phyloP scores from a whole-genome alignment of 768 basidiomycete species.

The Tylopilus sp. region DNA sequence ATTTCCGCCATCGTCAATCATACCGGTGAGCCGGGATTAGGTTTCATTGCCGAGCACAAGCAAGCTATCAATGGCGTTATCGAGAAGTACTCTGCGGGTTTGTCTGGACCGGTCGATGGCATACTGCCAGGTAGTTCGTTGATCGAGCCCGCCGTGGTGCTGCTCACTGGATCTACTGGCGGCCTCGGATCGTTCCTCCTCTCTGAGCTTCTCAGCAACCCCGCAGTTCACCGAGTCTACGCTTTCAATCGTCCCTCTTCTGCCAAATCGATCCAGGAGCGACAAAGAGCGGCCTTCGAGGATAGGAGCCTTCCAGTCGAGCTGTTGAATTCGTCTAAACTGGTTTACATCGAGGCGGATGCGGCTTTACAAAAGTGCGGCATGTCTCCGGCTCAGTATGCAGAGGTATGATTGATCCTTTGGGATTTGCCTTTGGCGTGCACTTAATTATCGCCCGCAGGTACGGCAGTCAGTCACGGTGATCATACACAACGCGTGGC shows the following conservation, averaged over 20 bases:
- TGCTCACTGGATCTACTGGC: conserved; percentile 41
- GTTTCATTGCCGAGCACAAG: conserved; percentile 10
- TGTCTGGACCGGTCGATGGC: conserved; percentile 13
- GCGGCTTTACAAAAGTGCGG: conserved; percentile 28
- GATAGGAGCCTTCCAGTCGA: conserved; percentile 30
- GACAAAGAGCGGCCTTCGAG: conserved; percentile 29
- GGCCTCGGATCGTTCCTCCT: conserved; percentile 39
- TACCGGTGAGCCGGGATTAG: not conserved
- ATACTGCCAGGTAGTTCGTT: conserved; percentile 3
- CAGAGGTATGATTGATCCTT: conserved; percentile 16
- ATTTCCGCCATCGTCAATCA: conserved; percentile 8
- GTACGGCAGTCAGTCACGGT: conserved; percentile 31
- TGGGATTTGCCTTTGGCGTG: not conserved
- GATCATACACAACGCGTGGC: conserved; percentile 44
- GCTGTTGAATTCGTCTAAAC: conserved; percentile 29
- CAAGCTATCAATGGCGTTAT: conserved; percentile 37
- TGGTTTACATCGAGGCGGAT: conserved; percentile 36
- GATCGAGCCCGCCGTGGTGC: conserved; percentile 23
- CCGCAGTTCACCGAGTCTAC: conserved; percentile 27
- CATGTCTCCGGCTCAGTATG: conserved; percentile 19
- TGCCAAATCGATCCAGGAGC: conserved; percentile 12
- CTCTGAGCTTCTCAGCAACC: conserved; percentile 22
- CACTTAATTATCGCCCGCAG: conserved; percentile 13
- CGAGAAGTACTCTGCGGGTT: conserved; percentile 33
- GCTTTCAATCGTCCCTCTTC: conserved; percentile 33